Percentiles rank a stretch among this genome's conserved stretches.
These are phyloP conservation scores for Geranium brycei DNA, from an alignment of 345 rosid genomes.

Conservation along the genomic window DNA sequence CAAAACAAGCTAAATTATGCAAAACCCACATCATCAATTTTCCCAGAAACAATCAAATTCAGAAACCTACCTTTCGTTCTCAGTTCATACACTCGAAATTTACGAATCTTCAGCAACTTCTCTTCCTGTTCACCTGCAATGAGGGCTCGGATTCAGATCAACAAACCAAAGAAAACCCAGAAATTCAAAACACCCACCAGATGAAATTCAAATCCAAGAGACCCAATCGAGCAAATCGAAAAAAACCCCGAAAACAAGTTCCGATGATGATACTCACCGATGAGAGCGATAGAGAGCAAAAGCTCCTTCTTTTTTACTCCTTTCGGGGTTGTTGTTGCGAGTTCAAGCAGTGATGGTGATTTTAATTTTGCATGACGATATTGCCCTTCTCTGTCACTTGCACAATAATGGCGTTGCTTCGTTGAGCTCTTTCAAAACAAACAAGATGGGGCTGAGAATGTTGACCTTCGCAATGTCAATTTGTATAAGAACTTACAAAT, in stretches of 20 bases:
- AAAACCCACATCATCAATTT: constrained; percentile 9
- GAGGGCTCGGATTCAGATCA: neutral
- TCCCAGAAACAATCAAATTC: neutral
- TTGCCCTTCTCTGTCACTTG: too few species aligned
- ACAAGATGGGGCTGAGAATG: too few species aligned
- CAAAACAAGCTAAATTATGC: constrained; percentile 14
- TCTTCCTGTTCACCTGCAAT: neutral
- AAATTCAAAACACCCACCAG: neutral
- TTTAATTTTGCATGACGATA: too few species aligned
- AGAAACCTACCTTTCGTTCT: constrained; percentile 2
- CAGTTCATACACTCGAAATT: constrained; percentile 7
- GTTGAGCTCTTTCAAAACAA: too few species aligned
- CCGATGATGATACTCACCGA: neutral
- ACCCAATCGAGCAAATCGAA: neutral
- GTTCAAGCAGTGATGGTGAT: too few species aligned
- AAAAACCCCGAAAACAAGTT: neutral
- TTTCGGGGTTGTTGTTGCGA: too few species aligned
- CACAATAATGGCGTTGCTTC: too few species aligned
- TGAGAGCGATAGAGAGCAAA: too few species aligned
- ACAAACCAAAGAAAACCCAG: neutral
- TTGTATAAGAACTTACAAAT: too few species aligned
- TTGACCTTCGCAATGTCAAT: too few species aligned
- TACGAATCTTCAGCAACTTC: neutral
- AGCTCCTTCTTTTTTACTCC: too few species aligned
- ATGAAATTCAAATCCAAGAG: neutral